phyloP scores from a whole-genome alignment of 345 rosid species.

The thale cress (Arabidopsis thaliana) region TAIR10.1 NC_003075.7:14967001-14967500 shows the following conservation, averaged over 20 bases:
- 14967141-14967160: slow-evolving; percentile 56
- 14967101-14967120: slow-evolving; percentile 50
- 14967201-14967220: slow-evolving; percentile 63
- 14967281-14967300: slow-evolving; percentile 70
- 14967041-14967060: slow-evolving; percentile 52
- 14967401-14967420: slow-evolving; percentile 72
- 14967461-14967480: slow-evolving; percentile 83
- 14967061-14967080: slow-evolving; percentile 53
- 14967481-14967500: slow-evolving; percentile 82
- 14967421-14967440: slow-evolving; percentile 87
- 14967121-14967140: slow-evolving; percentile 58
- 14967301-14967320: slow-evolving; percentile 93
- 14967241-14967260: slow-evolving; percentile 90
- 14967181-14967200: slow-evolving; percentile 58
- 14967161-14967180: slow-evolving; percentile 48
- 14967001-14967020: slow-evolving; percentile 53
- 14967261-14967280: slow-evolving; percentile 86
- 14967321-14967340: slow-evolving; percentile 71
- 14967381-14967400: slow-evolving; percentile 54
- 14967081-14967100: slow-evolving; percentile 66
- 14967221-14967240: slow-evolving; percentile 60
- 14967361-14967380: slow-evolving; percentile 79
- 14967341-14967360: slow-evolving; percentile 81
- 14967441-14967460: slow-evolving; percentile 58
- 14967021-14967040: slow-evolving; percentile 52